Conservation (phyloP, 352 stramenopile genomes). For the Pythium guiyangense region DNA sequence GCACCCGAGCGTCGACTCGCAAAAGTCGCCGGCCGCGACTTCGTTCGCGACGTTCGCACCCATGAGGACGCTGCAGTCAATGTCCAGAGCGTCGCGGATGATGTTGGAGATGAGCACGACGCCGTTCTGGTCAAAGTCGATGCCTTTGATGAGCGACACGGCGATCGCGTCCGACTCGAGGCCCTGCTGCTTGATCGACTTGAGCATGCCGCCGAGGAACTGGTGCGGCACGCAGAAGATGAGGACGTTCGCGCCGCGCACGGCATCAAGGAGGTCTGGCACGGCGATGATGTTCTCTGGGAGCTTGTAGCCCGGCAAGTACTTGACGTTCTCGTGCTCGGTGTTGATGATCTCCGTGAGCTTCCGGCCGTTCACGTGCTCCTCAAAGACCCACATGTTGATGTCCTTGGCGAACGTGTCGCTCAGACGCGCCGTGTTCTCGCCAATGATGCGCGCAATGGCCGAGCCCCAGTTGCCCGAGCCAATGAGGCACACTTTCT, state of each 20-base stretch:
- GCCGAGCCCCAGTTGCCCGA: conserved; percentile 82
- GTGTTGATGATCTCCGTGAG: conserved; percentile 96
- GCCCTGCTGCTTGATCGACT: conserved; percentile 82
- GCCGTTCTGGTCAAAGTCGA: conserved; percentile 84
- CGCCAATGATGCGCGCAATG: conserved; percentile 80
- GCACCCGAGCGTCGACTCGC: conserved; percentile 95
- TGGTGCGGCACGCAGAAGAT: conserved; percentile 98
- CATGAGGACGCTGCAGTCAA: conserved; percentile 93
- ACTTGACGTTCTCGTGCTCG: conserved; percentile 97
- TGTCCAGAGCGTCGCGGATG: conserved; percentile 81
- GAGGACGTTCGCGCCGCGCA: conserved; percentile 88
- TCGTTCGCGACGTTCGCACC: conserved; percentile 97
- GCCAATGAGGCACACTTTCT: conserved; percentile 75
- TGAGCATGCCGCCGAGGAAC: conserved; percentile 89
- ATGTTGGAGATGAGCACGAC: conserved; percentile 87
- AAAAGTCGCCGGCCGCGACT: conserved; percentile 94
- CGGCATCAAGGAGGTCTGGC: conserved; percentile 88
- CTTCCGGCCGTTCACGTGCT: conserved; percentile 84
- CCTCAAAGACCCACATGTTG: conserved; percentile 97
- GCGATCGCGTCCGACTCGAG: conserved; percentile 64
- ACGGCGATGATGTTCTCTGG: conserved; percentile 92
- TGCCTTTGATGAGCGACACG: conserved; percentile 91
- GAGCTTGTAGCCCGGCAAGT: conserved; percentile 87
- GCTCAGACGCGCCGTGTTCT: conserved; percentile 51
- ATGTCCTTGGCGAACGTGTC: conserved; percentile 87